Evolutionary conservation across 2,329 filamentous ascomycete genomes (phyloP).

Genomic region (Penicillium sp.): DNA sequence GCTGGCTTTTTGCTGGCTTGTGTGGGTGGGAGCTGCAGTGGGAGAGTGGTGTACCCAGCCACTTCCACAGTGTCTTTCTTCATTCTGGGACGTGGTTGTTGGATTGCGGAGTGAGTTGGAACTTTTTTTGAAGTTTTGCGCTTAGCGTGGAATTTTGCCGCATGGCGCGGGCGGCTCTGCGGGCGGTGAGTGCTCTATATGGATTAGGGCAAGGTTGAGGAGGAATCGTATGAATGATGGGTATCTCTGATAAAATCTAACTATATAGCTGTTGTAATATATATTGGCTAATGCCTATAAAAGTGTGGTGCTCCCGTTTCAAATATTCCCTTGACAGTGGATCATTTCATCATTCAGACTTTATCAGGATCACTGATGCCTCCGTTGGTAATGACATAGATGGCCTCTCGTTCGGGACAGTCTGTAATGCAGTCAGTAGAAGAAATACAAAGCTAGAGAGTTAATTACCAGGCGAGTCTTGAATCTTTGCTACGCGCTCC

Average conservation of each 20-base stretch:
- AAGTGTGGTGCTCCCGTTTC: background rate
- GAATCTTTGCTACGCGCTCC: conserved; percentile 65
- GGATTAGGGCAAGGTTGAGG: conserved; percentile 1
- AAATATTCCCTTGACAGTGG: background rate
- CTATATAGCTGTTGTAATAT: background rate
- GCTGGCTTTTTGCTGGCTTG: conserved; percentile 53
- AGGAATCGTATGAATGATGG: background rate
- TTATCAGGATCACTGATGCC: conserved; percentile 66
- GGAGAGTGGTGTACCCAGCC: conserved; percentile 64
- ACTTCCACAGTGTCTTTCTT: conserved; percentile 40
- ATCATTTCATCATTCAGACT: conserved; percentile 35
- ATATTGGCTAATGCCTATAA: background rate
- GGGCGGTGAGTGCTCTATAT: conserved; percentile 12
- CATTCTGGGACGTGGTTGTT: conserved; percentile 29
- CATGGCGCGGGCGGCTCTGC: conserved; percentile 7
- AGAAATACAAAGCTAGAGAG: background rate
- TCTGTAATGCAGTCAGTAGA: conserved; percentile 42
- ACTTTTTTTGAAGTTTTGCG: conserved; percentile 21
- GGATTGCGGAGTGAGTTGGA: conserved; percentile 6
- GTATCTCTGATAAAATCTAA: background rate
- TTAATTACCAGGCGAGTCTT: conserved; percentile 58
- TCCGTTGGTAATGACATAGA: conserved; percentile 65
- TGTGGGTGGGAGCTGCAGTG: conserved; percentile 61
- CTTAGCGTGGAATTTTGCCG: conserved; percentile 21
- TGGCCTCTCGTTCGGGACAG: conserved; percentile 64